Base-by-base conservation (phyloP, 257 asterid species). In the Hygrophila difformis region DNA sequence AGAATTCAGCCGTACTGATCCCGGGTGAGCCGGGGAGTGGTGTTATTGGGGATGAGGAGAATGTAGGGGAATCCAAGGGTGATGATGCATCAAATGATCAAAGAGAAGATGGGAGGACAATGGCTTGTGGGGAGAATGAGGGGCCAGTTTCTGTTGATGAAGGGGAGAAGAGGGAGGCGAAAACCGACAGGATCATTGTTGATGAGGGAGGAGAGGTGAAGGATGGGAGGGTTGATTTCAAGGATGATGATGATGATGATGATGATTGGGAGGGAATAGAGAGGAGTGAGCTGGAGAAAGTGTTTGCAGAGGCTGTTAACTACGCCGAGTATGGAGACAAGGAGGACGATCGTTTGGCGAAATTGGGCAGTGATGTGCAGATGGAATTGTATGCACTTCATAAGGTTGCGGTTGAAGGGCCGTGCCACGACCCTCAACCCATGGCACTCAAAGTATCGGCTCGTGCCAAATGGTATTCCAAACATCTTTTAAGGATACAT, bases 221-320 rank as follows among this genome's bases (percentile, higher is more conserved):
- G 36, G 31, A 53, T 22, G 67, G 44, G 39, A 46, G 24, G 6
- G 39, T 37, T 45, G 69, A 35, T 42, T n/a, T n/a, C n/a, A n/a
- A n/a, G n/a, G n/a, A n/a, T n/a, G n/a, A n/a, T n/a, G n/a, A n/a
- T n/a, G n/a, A n/a, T n/a, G 71, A 45, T 46, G 72, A 74, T 60
- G 94, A 84, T 53, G 97, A 84, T 66, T 88, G 97, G 97, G 97
- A 88, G 53, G 94, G 94, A 13, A 67, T 88, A 18, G 97, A 88
- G 72, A 74, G 95, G 63, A 88, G 77, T 65, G 97, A 87, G 51
- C 51, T 84, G 73, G 95, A 88, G 71, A 77, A 74, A 49, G 70
- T 48, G 1, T 88, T 88, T 68, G 79, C 79, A 5, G 80, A 68
- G 56, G 97, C 94, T 46, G 86, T 81, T 18, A 76, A 84, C 43